phyloP scores from a whole-genome alignment of 2,329 filamentous ascomycete genomes.

The Ceratocystis smalleyi region DNA sequence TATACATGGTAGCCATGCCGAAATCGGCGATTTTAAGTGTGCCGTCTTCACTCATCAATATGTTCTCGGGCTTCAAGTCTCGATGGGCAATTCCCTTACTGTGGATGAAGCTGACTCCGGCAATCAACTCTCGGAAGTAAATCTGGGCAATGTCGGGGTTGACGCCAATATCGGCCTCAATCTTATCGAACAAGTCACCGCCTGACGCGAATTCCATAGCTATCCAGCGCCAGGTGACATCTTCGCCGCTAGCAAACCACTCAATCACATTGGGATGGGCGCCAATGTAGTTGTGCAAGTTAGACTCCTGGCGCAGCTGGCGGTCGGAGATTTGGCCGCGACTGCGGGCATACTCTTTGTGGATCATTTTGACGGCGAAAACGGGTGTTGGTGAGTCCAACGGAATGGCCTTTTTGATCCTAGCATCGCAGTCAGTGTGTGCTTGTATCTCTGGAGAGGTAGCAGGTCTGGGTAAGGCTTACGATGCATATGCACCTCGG shows the following conservation, averaged over 20 bases:
- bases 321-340: constrained; percentile 78
- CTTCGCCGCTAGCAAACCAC: constrained; percentile 78
- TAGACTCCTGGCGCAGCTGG: constrained; percentile 83
- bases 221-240: constrained; percentile 84
- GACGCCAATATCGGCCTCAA: constrained; percentile 94
- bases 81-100: constrained; percentile 88
- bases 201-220: constrained; percentile 95
- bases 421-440: constrained; percentile 25
- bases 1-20: constrained; percentile 84
- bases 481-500: constrained; percentile 95
- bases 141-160: constrained; percentile 87
- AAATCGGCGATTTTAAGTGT: constrained; percentile 93
- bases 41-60: constrained; percentile 69
- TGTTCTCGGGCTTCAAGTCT: constrained; percentile 88
- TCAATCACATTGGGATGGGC: constrained; percentile 88
- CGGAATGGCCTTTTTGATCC: constrained; percentile 86
- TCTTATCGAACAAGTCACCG: constrained; percentile 96
- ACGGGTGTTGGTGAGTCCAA: constrained; percentile 52
- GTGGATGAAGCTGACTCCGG: constrained; percentile 88
- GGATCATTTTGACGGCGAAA: constrained; percentile 96
- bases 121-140: constrained; percentile 85
- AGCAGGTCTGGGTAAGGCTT: constrained; percentile 21
- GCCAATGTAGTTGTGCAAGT: constrained; percentile 74
- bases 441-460: background rate
- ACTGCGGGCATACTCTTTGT: constrained; percentile 85